Evolutionary conservation across 2,329 filamentous ascomycete genomes (phyloP).

Genomic region (Colletotrichum sp.): DNA sequence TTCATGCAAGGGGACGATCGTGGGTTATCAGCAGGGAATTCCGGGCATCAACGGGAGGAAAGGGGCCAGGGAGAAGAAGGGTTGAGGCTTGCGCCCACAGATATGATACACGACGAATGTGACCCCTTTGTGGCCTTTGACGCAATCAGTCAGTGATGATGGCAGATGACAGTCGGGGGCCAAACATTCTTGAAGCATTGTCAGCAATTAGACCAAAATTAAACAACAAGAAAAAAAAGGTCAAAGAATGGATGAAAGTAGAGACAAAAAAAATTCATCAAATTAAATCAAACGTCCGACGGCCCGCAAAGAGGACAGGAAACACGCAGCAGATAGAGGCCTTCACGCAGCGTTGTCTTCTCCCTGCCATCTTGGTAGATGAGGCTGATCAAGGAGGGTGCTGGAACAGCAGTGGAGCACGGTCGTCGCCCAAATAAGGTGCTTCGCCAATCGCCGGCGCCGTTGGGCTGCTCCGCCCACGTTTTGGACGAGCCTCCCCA

Average conservation of each 20-base stretch:
- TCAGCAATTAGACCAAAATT: background rate
- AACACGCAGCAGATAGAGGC: background rate
- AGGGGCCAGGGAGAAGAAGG: background rate
- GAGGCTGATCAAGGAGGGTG: slow-evolving; percentile 8
- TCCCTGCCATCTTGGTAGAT: slow-evolving; percentile 15
- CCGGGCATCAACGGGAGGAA: background rate
- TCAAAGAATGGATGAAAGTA: background rate
- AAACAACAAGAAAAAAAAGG: background rate
- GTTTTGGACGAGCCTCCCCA: slow-evolving; percentile 5
- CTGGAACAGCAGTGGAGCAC: slow-evolving; percentile 11
- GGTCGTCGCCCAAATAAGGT: background rate
- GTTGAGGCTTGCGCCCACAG: background rate
- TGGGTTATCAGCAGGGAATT: slow-evolving; percentile 1
- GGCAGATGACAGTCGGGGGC: background rate
- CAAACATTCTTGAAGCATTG: background rate
- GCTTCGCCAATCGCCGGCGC: slow-evolving; percentile 7
- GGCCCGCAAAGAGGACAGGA: background rate
- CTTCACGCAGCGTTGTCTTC: background rate
- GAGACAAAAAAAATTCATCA: background rate
- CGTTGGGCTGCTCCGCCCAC: slow-evolving; percentile 14
- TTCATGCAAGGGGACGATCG: slow-evolving; percentile 19
- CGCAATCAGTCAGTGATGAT: background rate
- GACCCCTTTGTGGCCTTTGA: background rate
- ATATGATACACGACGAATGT: background rate
- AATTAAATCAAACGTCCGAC: background rate